phyloP scores from a whole-genome alignment of 192 early-diverging fungal genomes.

The Coemansia sp. region DNA sequence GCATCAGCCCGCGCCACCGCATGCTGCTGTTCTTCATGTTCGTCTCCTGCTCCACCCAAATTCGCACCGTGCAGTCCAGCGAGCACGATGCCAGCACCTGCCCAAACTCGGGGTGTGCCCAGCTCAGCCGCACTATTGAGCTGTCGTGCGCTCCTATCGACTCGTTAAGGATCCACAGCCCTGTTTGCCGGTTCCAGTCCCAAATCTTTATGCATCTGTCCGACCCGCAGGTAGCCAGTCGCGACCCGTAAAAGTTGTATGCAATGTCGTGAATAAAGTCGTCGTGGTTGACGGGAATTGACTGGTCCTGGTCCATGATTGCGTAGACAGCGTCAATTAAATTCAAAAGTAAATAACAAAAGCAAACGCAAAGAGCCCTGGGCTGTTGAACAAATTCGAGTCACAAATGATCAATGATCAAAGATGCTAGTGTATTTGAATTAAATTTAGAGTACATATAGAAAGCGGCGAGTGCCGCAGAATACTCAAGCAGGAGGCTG shows the following conservation, averaged over 20 bases:
- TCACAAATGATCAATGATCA: neutral
- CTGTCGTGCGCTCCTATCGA: conserved; percentile 75
- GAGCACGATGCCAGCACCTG: conserved; percentile 88
- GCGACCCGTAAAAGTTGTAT: conserved; percentile 91
- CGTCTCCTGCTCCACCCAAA: conserved; percentile 83
- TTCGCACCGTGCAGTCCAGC: conserved; percentile 84
- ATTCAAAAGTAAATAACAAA: neutral
- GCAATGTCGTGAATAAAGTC: conserved; percentile 92
- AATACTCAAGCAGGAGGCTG: too few species aligned
- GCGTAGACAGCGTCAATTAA: neutral
- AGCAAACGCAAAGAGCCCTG: neutral
- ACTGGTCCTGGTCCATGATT: conserved; percentile 47
- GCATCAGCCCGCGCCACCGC: conserved; percentile 67
- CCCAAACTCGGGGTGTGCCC: conserved; percentile 98
- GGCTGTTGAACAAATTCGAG: neutral
- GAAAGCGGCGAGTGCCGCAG: too few species aligned
- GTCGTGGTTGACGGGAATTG: conserved; percentile 60
- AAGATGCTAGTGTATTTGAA: too few species aligned
- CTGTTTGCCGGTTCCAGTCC: conserved; percentile 71
- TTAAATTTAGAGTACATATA: too few species aligned
- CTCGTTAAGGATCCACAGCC: conserved; percentile 76
- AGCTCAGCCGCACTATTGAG: conserved; percentile 79
- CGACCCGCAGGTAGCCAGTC: conserved; percentile 87
- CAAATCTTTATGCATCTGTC: conserved; percentile 94
- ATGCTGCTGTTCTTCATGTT: conserved; percentile 64